phyloP scores from a whole-genome alignment of 306 rosid genomes.

The Quercus suber region DNA sequence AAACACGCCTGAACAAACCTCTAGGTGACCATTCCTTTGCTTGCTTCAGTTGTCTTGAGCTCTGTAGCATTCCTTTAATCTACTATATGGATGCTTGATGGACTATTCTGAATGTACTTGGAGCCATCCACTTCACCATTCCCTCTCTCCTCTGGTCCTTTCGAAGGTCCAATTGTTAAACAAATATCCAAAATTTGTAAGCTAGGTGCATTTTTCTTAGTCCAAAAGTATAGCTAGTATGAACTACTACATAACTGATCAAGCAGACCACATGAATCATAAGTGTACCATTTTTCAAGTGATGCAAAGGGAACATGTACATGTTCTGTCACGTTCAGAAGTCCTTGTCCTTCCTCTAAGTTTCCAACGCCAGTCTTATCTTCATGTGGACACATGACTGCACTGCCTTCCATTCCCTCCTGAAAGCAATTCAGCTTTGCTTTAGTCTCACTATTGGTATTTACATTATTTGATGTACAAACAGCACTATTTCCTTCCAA shows the following conservation, averaged over 20 bases:
- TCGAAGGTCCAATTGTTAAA: background rate
- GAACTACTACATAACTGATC: constrained; percentile 52
- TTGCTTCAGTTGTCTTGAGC: background rate
- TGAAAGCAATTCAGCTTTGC: constrained; percentile 25
- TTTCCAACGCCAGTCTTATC: constrained; percentile 28
- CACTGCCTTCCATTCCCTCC: constrained; percentile 34
- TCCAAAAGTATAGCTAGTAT: constrained; percentile 70
- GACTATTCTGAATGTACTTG: background rate
- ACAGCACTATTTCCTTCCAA: constrained; percentile 26
- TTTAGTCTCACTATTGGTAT: constrained; percentile 26
- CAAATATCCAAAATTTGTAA: constrained; percentile 15
- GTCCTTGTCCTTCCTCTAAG: constrained; percentile 32
- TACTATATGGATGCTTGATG: constrained; percentile 12
- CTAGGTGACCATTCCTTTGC: constrained; percentile 15
- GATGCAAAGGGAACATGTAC: constrained; percentile 40
- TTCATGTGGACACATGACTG: constrained; percentile 25
- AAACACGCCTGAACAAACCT: constrained; percentile 28
- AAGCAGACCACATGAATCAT: constrained; percentile 42
- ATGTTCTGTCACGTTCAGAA: constrained; percentile 38
- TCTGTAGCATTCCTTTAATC: background rate
- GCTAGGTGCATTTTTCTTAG: constrained; percentile 26
- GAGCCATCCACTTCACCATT: constrained; percentile 23
- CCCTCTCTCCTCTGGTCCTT: background rate
- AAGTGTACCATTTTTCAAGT: constrained; percentile 57
- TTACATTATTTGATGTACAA: constrained; percentile 38